Percentiles rank a stretch among this genome's conserved stretches.
Conservation (phyloP, 768 basidiomycete genomes). For the Mycena filopes region DNA sequence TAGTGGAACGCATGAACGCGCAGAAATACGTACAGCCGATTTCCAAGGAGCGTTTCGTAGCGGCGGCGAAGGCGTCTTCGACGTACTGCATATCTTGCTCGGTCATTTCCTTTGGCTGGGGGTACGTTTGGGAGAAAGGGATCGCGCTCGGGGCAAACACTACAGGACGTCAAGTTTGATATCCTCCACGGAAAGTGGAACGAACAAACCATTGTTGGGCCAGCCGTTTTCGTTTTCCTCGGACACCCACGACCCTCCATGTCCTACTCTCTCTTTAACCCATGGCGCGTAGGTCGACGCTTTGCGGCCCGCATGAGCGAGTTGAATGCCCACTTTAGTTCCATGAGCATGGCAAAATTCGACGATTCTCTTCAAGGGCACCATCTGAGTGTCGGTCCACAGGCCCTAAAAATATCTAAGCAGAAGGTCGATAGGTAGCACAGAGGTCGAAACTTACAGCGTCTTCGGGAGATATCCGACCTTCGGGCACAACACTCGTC, state of each 20-base stretch:
- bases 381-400: conserved; percentile 83
- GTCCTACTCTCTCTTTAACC: conserved; percentile 56
- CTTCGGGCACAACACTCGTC: conserved; percentile 77
- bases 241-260: conserved; percentile 48
- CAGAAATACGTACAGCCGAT: conserved; percentile 63
- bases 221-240: conserved; percentile 70
- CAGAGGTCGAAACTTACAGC: conserved; percentile 51
- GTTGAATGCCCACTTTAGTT: conserved; percentile 79
- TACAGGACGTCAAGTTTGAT: conserved; percentile 37
- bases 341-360: conserved; percentile 79
- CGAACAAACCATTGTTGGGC: conserved; percentile 66
- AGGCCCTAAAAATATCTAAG: conserved; percentile 55
- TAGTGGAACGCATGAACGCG: not conserved
- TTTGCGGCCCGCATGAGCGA: conserved; percentile 81
- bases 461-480: conserved; percentile 82
- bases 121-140: conserved; percentile 61
- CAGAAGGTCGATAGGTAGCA: not conserved
- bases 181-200: not conserved
- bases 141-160: conserved; percentile 72
- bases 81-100: conserved; percentile 63
- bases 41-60: conserved; percentile 63
- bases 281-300: conserved; percentile 77
- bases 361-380: conserved; percentile 74
- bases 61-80: conserved; percentile 68
- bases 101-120: conserved; percentile 69